Conservation (phyloP, 805 yeast species). For the Nakazawaea populi region DNA sequence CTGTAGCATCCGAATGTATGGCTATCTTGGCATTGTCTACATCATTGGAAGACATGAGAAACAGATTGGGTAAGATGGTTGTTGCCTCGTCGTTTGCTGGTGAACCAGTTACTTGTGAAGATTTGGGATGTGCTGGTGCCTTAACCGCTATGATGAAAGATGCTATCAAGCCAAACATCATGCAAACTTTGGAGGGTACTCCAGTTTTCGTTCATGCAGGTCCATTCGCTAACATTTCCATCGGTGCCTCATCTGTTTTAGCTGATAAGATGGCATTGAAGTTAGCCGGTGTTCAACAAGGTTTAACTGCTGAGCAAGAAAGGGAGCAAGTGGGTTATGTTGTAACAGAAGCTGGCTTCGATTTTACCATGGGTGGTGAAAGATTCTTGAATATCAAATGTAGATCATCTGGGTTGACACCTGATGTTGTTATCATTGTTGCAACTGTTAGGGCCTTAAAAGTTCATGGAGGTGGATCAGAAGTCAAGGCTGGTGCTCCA, state of each 20-base stretch:
- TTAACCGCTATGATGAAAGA: constrained; percentile 91
- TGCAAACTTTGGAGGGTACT: constrained; percentile 97
- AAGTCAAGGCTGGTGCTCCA: constrained; percentile 88
- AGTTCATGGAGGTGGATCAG: constrained; percentile 96
- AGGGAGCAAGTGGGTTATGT: constrained; percentile 66
- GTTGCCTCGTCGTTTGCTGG: constrained; percentile 75
- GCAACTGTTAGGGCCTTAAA: constrained; percentile 97
- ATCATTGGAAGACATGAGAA: constrained; percentile 76
- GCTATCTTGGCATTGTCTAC: constrained; percentile 86
- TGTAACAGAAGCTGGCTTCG: constrained; percentile 97
- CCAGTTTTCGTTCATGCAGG: constrained; percentile 98
- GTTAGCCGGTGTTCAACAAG: constrained; percentile 64
- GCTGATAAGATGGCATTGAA: constrained; percentile 93
- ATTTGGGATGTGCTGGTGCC: constrained; percentile 94
- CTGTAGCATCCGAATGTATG: constrained; percentile 96
- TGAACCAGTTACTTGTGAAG: constrained; percentile 88
- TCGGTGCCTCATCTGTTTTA: constrained; percentile 91
- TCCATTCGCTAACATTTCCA: constrained; percentile 95
- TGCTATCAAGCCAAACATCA: constrained; percentile 91
- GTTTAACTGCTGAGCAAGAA: constrained; percentile 26
- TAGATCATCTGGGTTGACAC: constrained; percentile 80
- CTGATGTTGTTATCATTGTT: constrained; percentile 89
- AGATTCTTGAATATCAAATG: constrained; percentile 94
- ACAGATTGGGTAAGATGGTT: constrained; percentile 83
- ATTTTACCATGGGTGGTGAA: constrained; percentile 99